These are phyloP conservation scores for Lactarius psammicola DNA, from an alignment of 768 basidiomycete species.

Conservation along the genomic window DNA sequence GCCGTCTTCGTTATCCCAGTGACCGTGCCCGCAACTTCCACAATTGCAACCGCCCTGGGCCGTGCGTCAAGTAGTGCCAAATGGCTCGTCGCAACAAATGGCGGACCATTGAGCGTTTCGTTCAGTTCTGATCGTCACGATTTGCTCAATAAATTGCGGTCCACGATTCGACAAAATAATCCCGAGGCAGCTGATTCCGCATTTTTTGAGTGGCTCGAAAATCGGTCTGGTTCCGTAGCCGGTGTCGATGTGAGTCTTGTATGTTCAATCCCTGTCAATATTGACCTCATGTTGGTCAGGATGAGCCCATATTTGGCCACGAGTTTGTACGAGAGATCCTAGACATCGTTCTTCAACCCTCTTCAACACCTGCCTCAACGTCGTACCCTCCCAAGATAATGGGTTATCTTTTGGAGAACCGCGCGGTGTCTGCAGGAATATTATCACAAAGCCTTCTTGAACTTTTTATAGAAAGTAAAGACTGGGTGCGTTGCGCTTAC, in stretches of 20 bases:
- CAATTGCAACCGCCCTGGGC: constrained; percentile 62
- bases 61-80: constrained; percentile 42
- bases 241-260: neutral
- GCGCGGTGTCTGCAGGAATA: constrained; percentile 60
- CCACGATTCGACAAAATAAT: constrained; percentile 43
- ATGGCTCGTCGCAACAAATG: constrained; percentile 44
- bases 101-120: constrained; percentile 5
- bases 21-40: constrained; percentile 52
- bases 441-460: constrained; percentile 56
- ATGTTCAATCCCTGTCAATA: neutral
- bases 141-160: constrained; percentile 41
- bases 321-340: constrained; percentile 62
- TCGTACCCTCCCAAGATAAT: constrained; percentile 58
- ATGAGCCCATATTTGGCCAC: constrained; percentile 37
- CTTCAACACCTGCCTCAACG: constrained; percentile 33
- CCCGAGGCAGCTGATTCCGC: constrained; percentile 53
- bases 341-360: constrained; percentile 47
- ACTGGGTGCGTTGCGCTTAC: constrained; percentile 56
- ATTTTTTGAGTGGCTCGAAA: constrained; percentile 62
- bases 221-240: neutral
- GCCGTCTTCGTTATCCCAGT: constrained; percentile 61
- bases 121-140: constrained; percentile 34
- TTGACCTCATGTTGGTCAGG: neutral
- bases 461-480: constrained; percentile 50
- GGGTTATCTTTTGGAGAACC: constrained; percentile 54